Evolutionary conservation across 176 grass and related monocot genomes (phyloP), one percentile per base, ranked within the genome.

Genomic region (Luzula sylvatica): DNA sequence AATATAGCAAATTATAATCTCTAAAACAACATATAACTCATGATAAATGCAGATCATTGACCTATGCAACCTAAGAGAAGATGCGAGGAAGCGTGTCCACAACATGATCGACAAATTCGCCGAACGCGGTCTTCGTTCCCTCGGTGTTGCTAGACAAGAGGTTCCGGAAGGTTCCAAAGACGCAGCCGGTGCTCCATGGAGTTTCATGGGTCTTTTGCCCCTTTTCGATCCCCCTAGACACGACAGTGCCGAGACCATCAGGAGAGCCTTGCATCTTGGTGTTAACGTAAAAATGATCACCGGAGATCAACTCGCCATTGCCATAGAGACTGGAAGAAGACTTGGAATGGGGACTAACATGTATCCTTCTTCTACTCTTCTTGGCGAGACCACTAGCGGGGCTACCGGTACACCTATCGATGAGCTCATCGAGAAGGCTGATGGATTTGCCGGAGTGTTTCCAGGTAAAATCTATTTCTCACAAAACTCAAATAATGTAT

Each of bases 211-310:
- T 0, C 79, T 87, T 0, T 67, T 94, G 9, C 88, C 88, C 7
- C 83, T 94, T 17, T 94, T 94, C 38, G 83, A 94, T 56, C 88
- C 88, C 53, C 88, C 88, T 1, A 64, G 88, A 45, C 88, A 94
- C 24, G 88, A 94, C 79, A 94, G 88, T 20, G 83, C 83, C 0
- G 88, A 94, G 79, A 94, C 88, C 65, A 94, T 94, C 65, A 80
- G 74, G 5, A 82, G 68, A 12, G 88, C 83, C n/a, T 79, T 94
- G 8, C 57, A 69, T 16, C 83, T 94, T 13, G 88, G 88, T 8
- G 88, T 94, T 7, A 94, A 94, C 17, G 88, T 94, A 4, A 94
- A 94, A 75, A 94, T 94, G 88, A 94, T 94, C 61, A 94, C 88
- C 6, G 88, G 88, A 8, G 88, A 94, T 71, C 88, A 94, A 74